Conservation (phyloP, 2,329 filamentous ascomycete species). For the Apiospora pterosperma region DNA sequence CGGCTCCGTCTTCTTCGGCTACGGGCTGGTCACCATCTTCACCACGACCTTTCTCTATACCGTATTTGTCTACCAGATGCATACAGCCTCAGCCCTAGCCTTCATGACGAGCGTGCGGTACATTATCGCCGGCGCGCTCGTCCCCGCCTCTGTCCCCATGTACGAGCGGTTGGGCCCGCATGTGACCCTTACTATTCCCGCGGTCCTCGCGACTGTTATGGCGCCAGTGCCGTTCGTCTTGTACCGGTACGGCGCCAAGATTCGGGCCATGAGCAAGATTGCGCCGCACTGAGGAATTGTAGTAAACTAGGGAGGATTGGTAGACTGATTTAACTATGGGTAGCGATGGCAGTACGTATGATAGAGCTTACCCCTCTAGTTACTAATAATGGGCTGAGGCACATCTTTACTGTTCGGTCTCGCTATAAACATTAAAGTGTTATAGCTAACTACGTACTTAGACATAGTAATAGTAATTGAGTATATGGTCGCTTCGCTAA, state of each 20-base stretch:
- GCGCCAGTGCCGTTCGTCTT: slow-evolving; percentile 42
- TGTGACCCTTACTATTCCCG: slow-evolving; percentile 37
- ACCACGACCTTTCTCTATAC: slow-evolving; percentile 45
- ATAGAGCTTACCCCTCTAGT: too few relatives aligned
- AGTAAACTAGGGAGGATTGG: neutral
- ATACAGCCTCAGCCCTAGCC: slow-evolving; percentile 38
- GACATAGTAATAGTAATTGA: too few relatives aligned
- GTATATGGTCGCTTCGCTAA: too few relatives aligned
- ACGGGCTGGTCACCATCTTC: slow-evolving; percentile 39
- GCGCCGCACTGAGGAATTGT: neutral
- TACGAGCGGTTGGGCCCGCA: slow-evolving; percentile 35
- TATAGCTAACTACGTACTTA: too few relatives aligned
- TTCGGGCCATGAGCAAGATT: slow-evolving; percentile 24
- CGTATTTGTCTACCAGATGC: slow-evolving; percentile 37
- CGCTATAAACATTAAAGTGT: too few relatives aligned
- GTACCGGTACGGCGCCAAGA: slow-evolving; percentile 32
- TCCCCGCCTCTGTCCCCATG: slow-evolving; percentile 24
- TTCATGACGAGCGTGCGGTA: slow-evolving; percentile 40
- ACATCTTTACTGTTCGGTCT: too few relatives aligned
- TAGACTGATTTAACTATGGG: too few relatives aligned
- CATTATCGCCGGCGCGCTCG: slow-evolving; percentile 32
- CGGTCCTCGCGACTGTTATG: slow-evolving; percentile 32
- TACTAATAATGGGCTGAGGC: too few relatives aligned
- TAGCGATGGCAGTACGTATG: too few relatives aligned
- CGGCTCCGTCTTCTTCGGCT: slow-evolving; percentile 36